Evolutionary conservation across 164 flowering plant species (phyloP), one percentile per base, ranked within the genome.

Genomic region (Sedum album): DNA sequence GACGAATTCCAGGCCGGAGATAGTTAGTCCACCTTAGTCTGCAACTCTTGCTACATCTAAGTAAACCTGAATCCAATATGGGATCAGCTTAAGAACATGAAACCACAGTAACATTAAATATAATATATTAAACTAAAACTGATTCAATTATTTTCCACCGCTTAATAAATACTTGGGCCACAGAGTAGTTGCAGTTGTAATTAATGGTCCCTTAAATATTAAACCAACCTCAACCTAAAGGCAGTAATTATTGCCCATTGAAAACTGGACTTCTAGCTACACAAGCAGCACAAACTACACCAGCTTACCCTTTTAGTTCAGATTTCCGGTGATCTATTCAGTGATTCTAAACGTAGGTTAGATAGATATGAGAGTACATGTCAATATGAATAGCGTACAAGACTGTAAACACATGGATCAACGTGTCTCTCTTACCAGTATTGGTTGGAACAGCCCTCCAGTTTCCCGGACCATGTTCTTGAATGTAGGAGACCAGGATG

Each of bases 391-490:
- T n/a, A n/a, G 5, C 7, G 38, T 35, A 35, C 38, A 35, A 35
- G 38, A 35, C 3, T 3, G 38, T 3, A 7, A 35, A 35, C 3
- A 35, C 38, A 35, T 35, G 38, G 7, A 3, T 35, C 38, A 35
- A 35, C n/a, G n/a, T n/a, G n/a, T n/a, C n/a, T 35, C 7, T 23
- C 2, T 23, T 77, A 87, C 96, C 97, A 21, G 96, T 87, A 69
- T 85, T 85, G n/a, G 85, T 75, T 62, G 97, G 97, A 79, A 89
- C 89, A 57, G 93, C 78, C 76, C 93, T 92, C 97, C 97, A 89
- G 73, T 92, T 92, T 28, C 94, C 94, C 31, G 96, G 88, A 23
- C 97, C 97, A 78, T 92, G 87, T 74, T 90, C 84, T 79, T 89
- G 96, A 79, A 92, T 84, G 70, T 88, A 89, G 70, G 97, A 86